A percentile compares a stretch with the other conserved stretches of the same genome.
Conservation (phyloP, 257 asterid species). For the Scutellaria barbata region DNA sequence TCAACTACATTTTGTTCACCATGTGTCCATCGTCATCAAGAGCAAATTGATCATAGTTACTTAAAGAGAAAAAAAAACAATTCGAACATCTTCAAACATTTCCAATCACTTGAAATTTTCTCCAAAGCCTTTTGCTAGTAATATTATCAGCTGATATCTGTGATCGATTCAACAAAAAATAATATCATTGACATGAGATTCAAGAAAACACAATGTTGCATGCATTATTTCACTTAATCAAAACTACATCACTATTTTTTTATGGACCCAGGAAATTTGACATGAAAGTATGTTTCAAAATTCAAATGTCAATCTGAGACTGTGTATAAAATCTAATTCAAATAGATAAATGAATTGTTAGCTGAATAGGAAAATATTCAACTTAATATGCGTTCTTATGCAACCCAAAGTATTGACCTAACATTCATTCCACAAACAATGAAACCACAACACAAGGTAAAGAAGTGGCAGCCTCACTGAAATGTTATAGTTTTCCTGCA, state of each 20-base stretch:
- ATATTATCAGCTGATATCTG: slow-evolving; percentile 83
- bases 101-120: slow-evolving; percentile 95
- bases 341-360: slow-evolving; percentile 9
- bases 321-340: slow-evolving; percentile 17
- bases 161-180: slow-evolving; percentile 26
- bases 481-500: slow-evolving; percentile 44
- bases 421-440: neutral
- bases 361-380: neutral
- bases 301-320: neutral
- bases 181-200: neutral
- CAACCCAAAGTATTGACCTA: slow-evolving; percentile 28
- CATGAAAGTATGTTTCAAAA: slow-evolving; percentile 3
- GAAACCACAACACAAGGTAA: slow-evolving; percentile 15
- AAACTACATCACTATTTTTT: too few species aligned
- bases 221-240: neutral
- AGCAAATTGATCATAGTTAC: slow-evolving; percentile 73
- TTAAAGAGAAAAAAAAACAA: slow-evolving; percentile 73
- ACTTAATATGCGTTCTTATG: slow-evolving; percentile 4
- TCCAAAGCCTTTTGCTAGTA: slow-evolving; percentile 82
- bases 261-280: neutral
- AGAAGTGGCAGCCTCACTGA: slow-evolving; percentile 40
- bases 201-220: neutral
- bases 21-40: slow-evolving; percentile 61
- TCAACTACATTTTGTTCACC: slow-evolving; percentile 77
- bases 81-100: slow-evolving; percentile 82